These are phyloP conservation scores for Leccinum variabile DNA, from an alignment of 1,284 basidiomycete genomes.

Conservation along the genomic window DNA sequence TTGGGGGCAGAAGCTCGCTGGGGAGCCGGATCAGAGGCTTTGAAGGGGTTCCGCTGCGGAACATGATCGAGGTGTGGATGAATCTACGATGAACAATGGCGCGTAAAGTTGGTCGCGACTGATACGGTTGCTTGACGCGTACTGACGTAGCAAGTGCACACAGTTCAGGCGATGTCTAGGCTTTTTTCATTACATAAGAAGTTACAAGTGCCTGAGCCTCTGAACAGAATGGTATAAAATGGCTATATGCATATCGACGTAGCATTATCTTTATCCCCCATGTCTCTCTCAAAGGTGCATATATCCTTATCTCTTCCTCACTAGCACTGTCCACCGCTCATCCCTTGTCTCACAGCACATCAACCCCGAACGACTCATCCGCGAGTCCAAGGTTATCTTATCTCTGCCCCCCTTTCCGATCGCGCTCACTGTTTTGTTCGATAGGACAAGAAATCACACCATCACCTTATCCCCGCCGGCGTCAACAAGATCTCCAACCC, in stretches of 20 bases:
- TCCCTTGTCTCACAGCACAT: constrained; percentile 49
- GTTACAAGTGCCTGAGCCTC: not conserved
- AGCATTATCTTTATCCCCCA: not conserved
- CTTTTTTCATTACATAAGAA: not conserved
- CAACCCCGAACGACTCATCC: constrained; percentile 60
- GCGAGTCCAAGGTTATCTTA: constrained; percentile 49
- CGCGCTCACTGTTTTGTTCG: constrained; percentile 1
- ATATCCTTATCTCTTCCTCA: not conserved
- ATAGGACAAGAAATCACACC: constrained; percentile 49
- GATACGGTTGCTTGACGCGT: too few relatives aligned
- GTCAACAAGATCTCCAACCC: constrained; percentile 40
- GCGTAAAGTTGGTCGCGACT: too few relatives aligned
- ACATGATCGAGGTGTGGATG: not conserved
- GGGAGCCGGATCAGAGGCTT: constrained; percentile 24
- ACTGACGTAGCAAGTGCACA: too few relatives aligned
- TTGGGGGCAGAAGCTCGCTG: constrained; percentile 39
- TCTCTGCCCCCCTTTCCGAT: not conserved
- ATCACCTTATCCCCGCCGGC: constrained; percentile 42
- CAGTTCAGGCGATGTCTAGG: too few relatives aligned
- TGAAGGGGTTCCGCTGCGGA: constrained; percentile 19
- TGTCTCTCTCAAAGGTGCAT: constrained; percentile 53
- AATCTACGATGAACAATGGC: not conserved
- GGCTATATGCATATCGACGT: not conserved
- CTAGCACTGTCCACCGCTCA: not conserved
- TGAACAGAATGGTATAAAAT: constrained; percentile 1